phyloP scores from a whole-genome alignment of 371 early-diverging fungal species.

The Lichtheimia ornata region DNA sequence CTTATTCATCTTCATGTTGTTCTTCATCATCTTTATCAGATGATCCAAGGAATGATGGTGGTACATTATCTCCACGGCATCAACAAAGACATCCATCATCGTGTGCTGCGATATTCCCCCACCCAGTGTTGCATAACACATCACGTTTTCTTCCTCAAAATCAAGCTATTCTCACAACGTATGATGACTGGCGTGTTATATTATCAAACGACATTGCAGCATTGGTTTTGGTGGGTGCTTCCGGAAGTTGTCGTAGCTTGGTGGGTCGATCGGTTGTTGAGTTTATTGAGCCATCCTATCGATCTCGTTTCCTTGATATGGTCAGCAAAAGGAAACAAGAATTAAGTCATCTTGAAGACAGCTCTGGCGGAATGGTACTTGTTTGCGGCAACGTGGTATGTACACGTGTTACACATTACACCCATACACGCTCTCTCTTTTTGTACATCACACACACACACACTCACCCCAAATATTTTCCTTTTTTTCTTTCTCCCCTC shows the following conservation, averaged over 20 bases:
- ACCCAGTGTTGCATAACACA: constrained; percentile 50
- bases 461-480: not conserved
- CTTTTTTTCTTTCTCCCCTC: too few species aligned
- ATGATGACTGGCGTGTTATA: constrained; percentile 57
- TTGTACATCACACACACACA: not conserved
- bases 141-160: constrained; percentile 61
- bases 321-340: constrained; percentile 42
- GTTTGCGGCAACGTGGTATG: constrained; percentile 72
- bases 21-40: constrained; percentile 6
- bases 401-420: constrained; percentile 10
- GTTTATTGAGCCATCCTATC: constrained; percentile 61
- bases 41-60: not conserved
- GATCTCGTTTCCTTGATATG: constrained; percentile 46
- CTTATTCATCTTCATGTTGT: constrained; percentile 13
- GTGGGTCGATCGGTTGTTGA: constrained; percentile 55
- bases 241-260: constrained; percentile 32
- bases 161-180: constrained; percentile 67
- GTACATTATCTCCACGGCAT: not conserved
- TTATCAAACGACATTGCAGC: constrained; percentile 65
- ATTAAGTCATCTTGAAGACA: constrained; percentile 24
- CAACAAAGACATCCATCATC: constrained; percentile 15
- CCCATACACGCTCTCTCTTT: constrained; percentile 1
- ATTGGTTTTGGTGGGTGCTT: constrained; percentile 47
- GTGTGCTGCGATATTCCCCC: constrained; percentile 16
- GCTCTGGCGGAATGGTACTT: constrained; percentile 44